Evolutionary conservation across 2,329 filamentous ascomycete genomes (phyloP), one percentile per base, ranked within the genome.

Genomic region (Penicillium glabrum): DNA sequence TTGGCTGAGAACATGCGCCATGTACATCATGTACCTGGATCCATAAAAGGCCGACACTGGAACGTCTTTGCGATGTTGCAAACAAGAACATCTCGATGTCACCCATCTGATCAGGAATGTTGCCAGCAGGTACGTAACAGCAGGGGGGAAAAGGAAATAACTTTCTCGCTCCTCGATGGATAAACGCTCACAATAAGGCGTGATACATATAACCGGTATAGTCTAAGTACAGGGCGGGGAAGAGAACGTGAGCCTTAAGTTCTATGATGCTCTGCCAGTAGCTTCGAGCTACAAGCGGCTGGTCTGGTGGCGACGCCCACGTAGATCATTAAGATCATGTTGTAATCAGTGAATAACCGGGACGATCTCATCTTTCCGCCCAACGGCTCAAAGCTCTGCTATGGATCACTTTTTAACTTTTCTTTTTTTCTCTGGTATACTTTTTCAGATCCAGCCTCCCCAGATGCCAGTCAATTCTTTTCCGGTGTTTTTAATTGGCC

Each of bases 401-500:
- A 33, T 33, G 31, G 31, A 33, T 33, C 31, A 33, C 29, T 31
- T 33, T 33, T 33, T 33, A 33, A 33, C 31, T 33, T 33, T 33
- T 2, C 8, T 10, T n/a, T 19, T 39, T 10, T 39, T 19, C 16
- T 19, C 1, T 39, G 10, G 19, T 39, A 39, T 39, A 39, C 39
- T 41, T 33, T 46, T 47, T 16, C 29, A 47, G 46, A 23, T 47
- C 27, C 46, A 49, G 29, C 43, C 44, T 27, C 23, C 24, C 43
- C 26, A 46, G 26, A 37, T 50, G 33, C 27, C 35, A 23, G 10
- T 26, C 44, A 49, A 37, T 29, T 39, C 37, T 37, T 26, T 29
- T 51, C 29, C 39, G 29, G n/a, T 7, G 43, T 45, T 16, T 16
- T 24, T 46, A 16, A 58, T 31, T 58, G 56, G 56, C 13, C 46